phyloP scores from a whole-genome alignment of 306 rosid species.

The Ormosia emarginata region DNA sequence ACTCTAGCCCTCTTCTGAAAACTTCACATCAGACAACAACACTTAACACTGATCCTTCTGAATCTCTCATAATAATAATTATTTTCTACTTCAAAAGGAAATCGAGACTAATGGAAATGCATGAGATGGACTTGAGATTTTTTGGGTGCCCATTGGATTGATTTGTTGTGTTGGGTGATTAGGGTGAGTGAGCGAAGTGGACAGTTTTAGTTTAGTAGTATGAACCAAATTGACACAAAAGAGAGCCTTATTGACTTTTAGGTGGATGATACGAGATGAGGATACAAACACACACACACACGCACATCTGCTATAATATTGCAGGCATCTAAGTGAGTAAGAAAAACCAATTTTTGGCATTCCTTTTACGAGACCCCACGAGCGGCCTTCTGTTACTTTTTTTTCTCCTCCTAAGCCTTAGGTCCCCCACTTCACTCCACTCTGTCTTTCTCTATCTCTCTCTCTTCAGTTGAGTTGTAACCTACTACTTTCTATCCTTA shows the following conservation, averaged over 20 bases:
- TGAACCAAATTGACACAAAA: not conserved
- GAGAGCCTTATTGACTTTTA: not conserved
- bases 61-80: not conserved
- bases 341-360: conserved; percentile 24
- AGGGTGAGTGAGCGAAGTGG: not conserved
- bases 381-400: conserved; percentile 29
- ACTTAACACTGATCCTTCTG: not conserved
- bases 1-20: no score
- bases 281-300: not conserved
- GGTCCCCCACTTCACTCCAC: conserved; percentile 7
- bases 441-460: not conserved
- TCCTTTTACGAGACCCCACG: conserved; percentile 65
- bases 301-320: not conserved
- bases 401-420: not conserved
- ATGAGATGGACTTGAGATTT: no score
- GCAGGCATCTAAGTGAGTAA: conserved; percentile 8
- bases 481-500: not conserved
- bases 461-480: not conserved
- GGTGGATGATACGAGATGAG: not conserved
- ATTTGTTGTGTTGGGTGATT: not conserved
- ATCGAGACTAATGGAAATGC: not conserved
- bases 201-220: not conserved
- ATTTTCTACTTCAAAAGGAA: not conserved
- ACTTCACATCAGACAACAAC: not conserved
- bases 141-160: no score